These are phyloP conservation scores for Trametes elegans DNA, from an alignment of 768 basidiomycete species.

Conservation along the genomic window DNA sequence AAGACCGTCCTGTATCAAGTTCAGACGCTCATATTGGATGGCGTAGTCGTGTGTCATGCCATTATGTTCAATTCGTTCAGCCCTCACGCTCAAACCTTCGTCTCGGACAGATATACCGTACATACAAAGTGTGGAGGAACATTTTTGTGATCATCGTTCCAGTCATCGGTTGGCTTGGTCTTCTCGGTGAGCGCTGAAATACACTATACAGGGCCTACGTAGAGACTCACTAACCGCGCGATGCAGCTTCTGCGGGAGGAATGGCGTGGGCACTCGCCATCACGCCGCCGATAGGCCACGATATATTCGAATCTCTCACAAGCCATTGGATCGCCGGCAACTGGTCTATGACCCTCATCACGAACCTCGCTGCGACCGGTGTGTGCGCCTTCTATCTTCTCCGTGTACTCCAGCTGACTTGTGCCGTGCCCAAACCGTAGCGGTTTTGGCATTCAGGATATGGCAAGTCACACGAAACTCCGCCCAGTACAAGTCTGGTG, in stretches of 20 bases:
- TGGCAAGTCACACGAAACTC: conserved; percentile 5
- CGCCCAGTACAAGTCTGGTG: neutral
- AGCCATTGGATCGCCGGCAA: conserved; percentile 32
- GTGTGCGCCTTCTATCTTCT: neutral
- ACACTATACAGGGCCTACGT: no score
- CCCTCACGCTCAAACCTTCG: neutral
- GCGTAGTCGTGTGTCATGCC: conserved; percentile 20
- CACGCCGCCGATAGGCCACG: conserved; percentile 11
- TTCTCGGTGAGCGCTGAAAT: conserved; percentile 21
- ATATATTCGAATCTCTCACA: conserved; percentile 28
- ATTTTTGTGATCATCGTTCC: conserved; percentile 29
- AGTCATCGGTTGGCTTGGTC: conserved; percentile 28
- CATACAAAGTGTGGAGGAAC: conserved; percentile 35
- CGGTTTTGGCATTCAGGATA: conserved; percentile 5
- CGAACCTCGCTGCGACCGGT: conserved; percentile 6
- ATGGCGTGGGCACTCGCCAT: conserved; percentile 16
- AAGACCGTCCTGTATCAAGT: neutral
- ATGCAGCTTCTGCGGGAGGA: conserved; percentile 5
- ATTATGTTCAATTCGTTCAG: neutral
- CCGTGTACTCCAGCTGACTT: no score
- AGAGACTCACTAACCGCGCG: no score
- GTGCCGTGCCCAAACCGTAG: neutral
- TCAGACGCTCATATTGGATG: conserved; percentile 18
- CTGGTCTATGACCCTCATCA: conserved; percentile 1
- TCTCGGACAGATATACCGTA: conserved; percentile 11